phyloP scores from a whole-genome alignment of 163 green algal genomes.

The Smithsoniella earleae region DNA sequence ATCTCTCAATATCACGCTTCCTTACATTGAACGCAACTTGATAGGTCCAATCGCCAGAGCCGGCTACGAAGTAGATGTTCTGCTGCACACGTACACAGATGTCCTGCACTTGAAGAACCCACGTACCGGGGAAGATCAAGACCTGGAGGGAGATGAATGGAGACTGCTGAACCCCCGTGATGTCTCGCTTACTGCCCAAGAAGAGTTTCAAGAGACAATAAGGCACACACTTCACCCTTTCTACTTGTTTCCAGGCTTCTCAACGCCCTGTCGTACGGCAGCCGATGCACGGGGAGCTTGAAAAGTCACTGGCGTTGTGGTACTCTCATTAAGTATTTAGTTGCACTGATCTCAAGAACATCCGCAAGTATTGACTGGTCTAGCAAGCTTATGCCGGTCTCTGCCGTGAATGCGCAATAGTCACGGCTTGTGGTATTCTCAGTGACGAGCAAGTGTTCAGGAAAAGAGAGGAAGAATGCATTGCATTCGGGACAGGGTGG shows the following conservation, averaged over 20 bases:
- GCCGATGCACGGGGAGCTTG: too few species aligned
- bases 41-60: neutral
- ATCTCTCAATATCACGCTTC: neutral
- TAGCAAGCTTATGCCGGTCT: too few species aligned
- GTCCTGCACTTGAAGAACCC: neutral
- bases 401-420: too few species aligned
- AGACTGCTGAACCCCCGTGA: neutral
- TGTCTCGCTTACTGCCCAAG: neutral
- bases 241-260: too few species aligned
- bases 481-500: neutral
- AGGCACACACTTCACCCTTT: neutral
- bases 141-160: conserved; percentile 2
- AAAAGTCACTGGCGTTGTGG: too few species aligned
- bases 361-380: too few species aligned
- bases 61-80: neutral
- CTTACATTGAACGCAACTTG: neutral
- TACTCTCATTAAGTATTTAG: too few species aligned
- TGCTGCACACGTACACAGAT: neutral
- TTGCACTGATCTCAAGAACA: too few species aligned
- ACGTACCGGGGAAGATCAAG: neutral
- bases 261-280: too few species aligned
- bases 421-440: too few species aligned
- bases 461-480: neutral
- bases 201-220: neutral
- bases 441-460: too few species aligned